phyloP scores from a whole-genome alignment of 148 eudicot species.

The Vaccinium corymbosum region DNA sequence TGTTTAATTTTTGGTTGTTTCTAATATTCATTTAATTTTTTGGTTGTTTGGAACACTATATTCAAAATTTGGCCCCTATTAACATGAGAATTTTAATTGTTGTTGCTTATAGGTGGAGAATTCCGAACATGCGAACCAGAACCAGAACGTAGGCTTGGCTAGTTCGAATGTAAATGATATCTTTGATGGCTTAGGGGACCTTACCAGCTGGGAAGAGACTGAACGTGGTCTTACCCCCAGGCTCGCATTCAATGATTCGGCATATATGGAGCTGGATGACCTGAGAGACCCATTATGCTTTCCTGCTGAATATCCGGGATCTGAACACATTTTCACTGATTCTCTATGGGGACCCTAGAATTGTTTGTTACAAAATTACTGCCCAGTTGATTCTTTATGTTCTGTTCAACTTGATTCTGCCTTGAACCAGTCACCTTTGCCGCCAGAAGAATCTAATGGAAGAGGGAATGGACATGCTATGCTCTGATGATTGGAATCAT shows the following conservation, averaged over 20 bases:
- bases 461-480: not conserved
- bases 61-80: not conserved
- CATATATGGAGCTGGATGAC: conserved; percentile 29
- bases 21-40: not conserved
- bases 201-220: conserved; percentile 14
- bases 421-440: not conserved
- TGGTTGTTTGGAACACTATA: not conserved
- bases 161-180: conserved; percentile 15
- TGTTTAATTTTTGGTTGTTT: not conserved
- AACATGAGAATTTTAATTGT: not conserved
- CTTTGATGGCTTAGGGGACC: conserved; percentile 21
- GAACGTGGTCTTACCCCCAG: not conserved
- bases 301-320: conserved; percentile 9
- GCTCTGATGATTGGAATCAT: not conserved
- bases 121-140: not conserved
- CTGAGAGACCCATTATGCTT: conserved; percentile 11
- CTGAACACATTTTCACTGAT: not conserved
- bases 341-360: not conserved
- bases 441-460: conserved; percentile 7
- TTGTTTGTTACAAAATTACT: not conserved
- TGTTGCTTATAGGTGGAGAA: conserved; percentile 9
- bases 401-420: conserved; percentile 7
- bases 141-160: not conserved
- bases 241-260: not conserved
- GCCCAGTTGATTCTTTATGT: conserved; percentile 2